These are phyloP conservation scores for Sarocladium brachiariae DNA, from an alignment of 2,329 filamentous ascomycete species.

Conservation along the genomic window DNA sequence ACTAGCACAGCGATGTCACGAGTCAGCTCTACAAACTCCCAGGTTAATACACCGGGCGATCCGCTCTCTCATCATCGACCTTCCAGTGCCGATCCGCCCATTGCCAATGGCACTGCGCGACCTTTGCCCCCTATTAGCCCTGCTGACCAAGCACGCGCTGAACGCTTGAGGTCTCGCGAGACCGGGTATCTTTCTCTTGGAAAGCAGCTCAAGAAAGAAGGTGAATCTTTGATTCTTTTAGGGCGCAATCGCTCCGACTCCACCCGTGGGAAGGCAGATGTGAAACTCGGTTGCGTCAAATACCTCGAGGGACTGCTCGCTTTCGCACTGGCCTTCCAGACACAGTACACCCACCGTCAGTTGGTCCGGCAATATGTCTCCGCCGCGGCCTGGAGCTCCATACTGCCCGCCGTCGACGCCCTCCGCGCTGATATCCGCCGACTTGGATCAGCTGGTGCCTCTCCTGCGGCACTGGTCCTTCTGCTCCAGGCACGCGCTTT, in stretches of 20 bases:
- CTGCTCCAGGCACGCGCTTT: slow-evolving; percentile 38
- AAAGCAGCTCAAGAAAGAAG: slow-evolving; percentile 46
- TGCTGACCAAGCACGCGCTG: slow-evolving; percentile 20
- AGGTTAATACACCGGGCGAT: slow-evolving; percentile 44
- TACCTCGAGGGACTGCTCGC: slow-evolving; percentile 44
- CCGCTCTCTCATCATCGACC: slow-evolving; percentile 23
- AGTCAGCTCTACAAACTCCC: slow-evolving; percentile 46
- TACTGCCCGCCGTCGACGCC: slow-evolving; percentile 37
- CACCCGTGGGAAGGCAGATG: slow-evolving; percentile 22
- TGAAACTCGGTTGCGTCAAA: slow-evolving; percentile 35
- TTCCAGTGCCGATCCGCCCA: background rate
- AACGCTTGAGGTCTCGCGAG: slow-evolving; percentile 28
- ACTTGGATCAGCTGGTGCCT: slow-evolving; percentile 25
- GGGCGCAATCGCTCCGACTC: slow-evolving; percentile 15
- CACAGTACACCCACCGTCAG: slow-evolving; percentile 36
- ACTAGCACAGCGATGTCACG: slow-evolving; percentile 44
- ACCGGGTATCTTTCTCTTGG: slow-evolving; percentile 29
- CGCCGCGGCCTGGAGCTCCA: slow-evolving; percentile 32
- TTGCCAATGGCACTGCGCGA: background rate
- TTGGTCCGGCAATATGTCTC: slow-evolving; percentile 38
- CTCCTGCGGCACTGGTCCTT: slow-evolving; percentile 34
- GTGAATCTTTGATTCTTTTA: slow-evolving; percentile 35
- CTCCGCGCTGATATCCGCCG: slow-evolving; percentile 34
- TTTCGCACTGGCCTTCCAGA: slow-evolving; percentile 48
- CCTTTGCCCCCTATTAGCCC: slow-evolving; percentile 3